Percentiles rank a stretch among this genome's conserved stretches.
phyloP scores from a whole-genome alignment of 73 alveolate species.

The Diophrys appendiculata region DNA sequence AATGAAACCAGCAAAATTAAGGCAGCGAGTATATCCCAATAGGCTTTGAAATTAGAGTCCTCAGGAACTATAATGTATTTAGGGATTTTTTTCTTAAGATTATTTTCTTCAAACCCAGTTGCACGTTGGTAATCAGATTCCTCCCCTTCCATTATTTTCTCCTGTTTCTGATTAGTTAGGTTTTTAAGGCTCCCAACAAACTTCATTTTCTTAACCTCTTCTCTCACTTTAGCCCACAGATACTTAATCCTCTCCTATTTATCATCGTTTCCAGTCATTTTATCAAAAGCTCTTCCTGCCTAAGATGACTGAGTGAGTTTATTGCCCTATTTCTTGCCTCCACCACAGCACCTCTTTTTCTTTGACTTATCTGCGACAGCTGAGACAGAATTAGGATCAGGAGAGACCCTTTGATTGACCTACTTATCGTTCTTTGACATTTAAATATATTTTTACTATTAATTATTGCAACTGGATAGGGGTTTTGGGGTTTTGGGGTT shows the following conservation, averaged over 20 bases:
- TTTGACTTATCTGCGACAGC: too few species aligned
- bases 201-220: not conserved
- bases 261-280: constrained; percentile 25
- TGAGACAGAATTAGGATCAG: too few species aligned
- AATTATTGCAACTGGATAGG: too few species aligned
- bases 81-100: not conserved
- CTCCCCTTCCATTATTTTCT: constrained; percentile 13
- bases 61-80: constrained; percentile 38
- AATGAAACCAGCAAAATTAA: constrained; percentile 20
- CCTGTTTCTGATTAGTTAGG: constrained; percentile 1
- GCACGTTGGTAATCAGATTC: not conserved
- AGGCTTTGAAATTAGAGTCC: constrained; percentile 20
- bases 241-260: constrained; percentile 29
- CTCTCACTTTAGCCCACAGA: constrained; percentile 37
- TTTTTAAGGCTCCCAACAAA: not conserved
- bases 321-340: too few species aligned
- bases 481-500: too few species aligned
- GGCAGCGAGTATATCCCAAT: constrained; percentile 46
- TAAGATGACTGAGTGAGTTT: too few species aligned
- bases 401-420: too few species aligned
- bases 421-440: too few species aligned
- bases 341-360: too few species aligned
- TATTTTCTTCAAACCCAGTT: constrained; percentile 19
- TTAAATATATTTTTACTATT: too few species aligned
- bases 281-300: not conserved